phyloP scores from a whole-genome alignment of 2,329 filamentous ascomycete genomes.

The Fusarium globosum region DNA sequence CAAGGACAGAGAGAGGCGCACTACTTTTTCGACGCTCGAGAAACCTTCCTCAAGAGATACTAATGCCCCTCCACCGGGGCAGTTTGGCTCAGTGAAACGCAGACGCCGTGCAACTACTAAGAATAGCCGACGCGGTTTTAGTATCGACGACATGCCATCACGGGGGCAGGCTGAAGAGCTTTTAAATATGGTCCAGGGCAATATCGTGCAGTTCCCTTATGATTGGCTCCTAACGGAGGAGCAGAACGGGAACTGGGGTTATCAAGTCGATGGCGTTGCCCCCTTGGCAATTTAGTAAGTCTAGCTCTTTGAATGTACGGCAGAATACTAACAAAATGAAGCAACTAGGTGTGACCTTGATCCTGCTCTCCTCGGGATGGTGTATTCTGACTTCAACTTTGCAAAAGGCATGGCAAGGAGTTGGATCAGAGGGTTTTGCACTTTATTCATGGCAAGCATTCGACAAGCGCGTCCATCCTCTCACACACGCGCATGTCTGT shows the following conservation, averaged over 20 bases:
- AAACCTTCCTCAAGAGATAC: conserved; percentile 56
- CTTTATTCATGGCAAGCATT: conserved; percentile 30
- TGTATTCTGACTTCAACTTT: conserved; percentile 17
- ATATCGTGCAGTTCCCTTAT: conserved; percentile 92
- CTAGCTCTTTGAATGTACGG: not conserved
- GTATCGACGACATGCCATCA: conserved; percentile 79
- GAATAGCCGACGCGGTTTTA: conserved; percentile 72
- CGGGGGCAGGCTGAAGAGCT: conserved; percentile 83
- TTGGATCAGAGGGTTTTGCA: conserved; percentile 29
- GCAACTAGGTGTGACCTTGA: conserved; percentile 47
- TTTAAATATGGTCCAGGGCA: conserved; percentile 84
- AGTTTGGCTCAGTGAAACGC: conserved; percentile 65
- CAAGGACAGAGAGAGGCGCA: conserved; percentile 60
- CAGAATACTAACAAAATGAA: conserved; percentile 46
- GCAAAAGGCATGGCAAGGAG: conserved; percentile 42
- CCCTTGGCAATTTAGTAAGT: conserved; percentile 97
- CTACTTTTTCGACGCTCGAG: conserved; percentile 67
- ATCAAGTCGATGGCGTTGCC: conserved; percentile 94
- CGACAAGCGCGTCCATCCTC: conserved; percentile 19
- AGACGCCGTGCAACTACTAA: conserved; percentile 77
- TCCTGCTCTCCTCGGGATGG: not conserved
- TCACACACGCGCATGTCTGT: conserved; percentile 15
- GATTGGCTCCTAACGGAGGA: conserved; percentile 96
- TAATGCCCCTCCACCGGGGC: conserved; percentile 47
- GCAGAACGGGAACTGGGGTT: conserved; percentile 94